A percentile compares a stretch with the other conserved stretches of the same genome.
Evolutionary conservation across 2,329 filamentous ascomycete genomes (phyloP).

Genomic region (Diaporthe ilicicola): DNA sequence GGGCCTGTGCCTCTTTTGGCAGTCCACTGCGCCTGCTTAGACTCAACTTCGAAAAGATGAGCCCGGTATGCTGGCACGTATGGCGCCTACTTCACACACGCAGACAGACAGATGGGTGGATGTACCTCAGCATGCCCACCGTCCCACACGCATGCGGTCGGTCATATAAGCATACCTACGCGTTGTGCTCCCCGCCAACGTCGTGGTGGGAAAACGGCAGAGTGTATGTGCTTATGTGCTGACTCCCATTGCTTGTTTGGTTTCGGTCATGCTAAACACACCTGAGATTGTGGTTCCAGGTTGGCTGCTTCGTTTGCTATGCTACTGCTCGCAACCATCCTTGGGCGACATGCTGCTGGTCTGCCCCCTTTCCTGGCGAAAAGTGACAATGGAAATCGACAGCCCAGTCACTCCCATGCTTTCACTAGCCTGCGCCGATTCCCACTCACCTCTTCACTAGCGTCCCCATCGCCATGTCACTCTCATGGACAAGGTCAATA

Average conservation of each 20-base stretch:
- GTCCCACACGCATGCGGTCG: not conserved
- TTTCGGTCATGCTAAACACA: not conserved
- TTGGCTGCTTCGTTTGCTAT: not conserved
- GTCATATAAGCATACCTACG: not conserved
- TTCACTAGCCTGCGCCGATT: constrained; percentile 9
- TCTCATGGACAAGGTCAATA: constrained; percentile 25
- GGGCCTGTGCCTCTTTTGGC: not conserved
- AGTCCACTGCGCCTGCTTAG: not conserved
- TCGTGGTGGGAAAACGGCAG: not conserved
- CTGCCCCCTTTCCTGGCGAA: not conserved
- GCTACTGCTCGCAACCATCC: not conserved
- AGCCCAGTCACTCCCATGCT: not conserved
- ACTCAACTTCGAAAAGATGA: not conserved
- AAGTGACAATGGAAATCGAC: not conserved
- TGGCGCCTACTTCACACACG: not conserved
- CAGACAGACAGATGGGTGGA: not conserved
- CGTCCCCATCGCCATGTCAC: constrained; percentile 32
- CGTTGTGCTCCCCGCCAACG: not conserved
- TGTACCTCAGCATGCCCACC: not conserved
- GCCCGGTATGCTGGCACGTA: not conserved
- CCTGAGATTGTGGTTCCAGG: constrained; percentile 2
- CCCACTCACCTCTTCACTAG: constrained; percentile 31
- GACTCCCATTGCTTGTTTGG: not conserved
- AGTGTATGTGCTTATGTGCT: too few relatives aligned
- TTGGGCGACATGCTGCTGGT: not conserved